Evolutionary conservation across 345 rosid species (phyloP).

Genomic region (Raphanus sativus): DNA sequence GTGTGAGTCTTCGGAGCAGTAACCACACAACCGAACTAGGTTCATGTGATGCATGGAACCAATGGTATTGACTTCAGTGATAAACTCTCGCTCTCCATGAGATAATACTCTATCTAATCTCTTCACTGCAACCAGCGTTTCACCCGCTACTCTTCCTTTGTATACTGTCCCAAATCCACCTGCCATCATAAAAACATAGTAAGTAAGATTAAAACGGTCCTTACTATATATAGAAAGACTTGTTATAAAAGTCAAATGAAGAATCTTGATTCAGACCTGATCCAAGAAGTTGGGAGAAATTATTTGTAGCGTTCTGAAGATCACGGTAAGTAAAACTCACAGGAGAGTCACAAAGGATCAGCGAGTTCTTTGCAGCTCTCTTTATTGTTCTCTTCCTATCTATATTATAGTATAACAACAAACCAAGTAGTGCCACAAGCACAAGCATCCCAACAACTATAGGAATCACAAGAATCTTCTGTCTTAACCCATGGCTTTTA

Average conservation of each 20-base stretch:
- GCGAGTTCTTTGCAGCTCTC: constrained; percentile 52
- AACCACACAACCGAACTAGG: constrained; percentile 72
- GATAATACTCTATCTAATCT: constrained; percentile 62
- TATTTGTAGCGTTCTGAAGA: constrained; percentile 61
- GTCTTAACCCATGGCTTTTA: constrained; percentile 25
- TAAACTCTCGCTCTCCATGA: constrained; percentile 70
- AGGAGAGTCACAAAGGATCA: constrained; percentile 66
- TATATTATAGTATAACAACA: constrained; percentile 62
- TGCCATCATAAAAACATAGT: constrained; percentile 4
- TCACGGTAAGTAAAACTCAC: constrained; percentile 67
- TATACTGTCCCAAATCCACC: constrained; percentile 87
- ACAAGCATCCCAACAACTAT: constrained; percentile 59
- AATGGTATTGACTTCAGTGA: constrained; percentile 84
- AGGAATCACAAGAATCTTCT: constrained; percentile 61
- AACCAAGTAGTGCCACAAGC: constrained; percentile 60
- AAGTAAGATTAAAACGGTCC: neutral
- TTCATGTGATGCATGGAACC: constrained; percentile 87
- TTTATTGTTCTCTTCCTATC: constrained; percentile 55
- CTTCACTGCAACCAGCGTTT: constrained; percentile 62
- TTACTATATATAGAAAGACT: neutral
- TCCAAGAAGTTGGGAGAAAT: constrained; percentile 76
- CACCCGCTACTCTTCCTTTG: constrained; percentile 56
- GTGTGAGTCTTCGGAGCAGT: constrained; percentile 68
- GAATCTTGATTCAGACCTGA: constrained; percentile 49
- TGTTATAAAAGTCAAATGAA: neutral